These are phyloP conservation scores for Trichoderma polysporum DNA, from an alignment of 2,329 filamentous ascomycete species.

Conservation along the genomic window DNA sequence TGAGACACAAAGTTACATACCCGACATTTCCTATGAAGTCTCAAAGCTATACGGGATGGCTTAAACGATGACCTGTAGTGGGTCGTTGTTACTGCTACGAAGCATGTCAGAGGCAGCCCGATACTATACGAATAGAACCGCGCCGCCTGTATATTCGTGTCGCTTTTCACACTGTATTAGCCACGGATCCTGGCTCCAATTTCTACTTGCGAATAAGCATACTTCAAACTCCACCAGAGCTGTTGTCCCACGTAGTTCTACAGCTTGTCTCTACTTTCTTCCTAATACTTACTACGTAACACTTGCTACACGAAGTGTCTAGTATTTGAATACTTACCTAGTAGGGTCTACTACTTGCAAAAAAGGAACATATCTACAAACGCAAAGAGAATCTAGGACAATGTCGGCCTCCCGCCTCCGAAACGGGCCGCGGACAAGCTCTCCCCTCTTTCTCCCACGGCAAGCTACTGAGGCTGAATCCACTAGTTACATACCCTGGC, in stretches of 20 bases:
- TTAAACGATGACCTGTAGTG: conserved; percentile 62
- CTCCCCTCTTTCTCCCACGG: background rate
- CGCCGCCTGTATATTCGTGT: conserved; percentile 28
- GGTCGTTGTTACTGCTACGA: conserved; percentile 57
- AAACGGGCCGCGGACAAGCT: conserved; percentile 1
- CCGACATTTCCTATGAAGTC: too few species aligned
- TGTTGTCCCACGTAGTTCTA: background rate
- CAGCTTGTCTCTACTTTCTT: background rate
- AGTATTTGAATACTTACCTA: too few species aligned
- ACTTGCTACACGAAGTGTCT: too few species aligned
- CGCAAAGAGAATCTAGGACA: background rate
- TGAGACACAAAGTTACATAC: too few species aligned
- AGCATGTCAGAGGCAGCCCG: conserved; percentile 35
- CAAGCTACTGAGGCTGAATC: conserved; percentile 15
- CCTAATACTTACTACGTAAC: background rate
- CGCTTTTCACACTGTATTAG: background rate
- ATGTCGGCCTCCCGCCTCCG: background rate
- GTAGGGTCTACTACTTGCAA: too few species aligned
- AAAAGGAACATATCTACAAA: background rate
- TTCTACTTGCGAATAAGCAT: background rate
- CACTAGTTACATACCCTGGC: conserved; percentile 2
- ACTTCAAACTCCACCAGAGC: background rate
- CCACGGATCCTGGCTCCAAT: background rate
- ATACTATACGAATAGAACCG: conserved; percentile 35
- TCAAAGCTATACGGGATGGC: too few species aligned